phyloP scores from a whole-genome alignment of 495 filamentous ascomycete genomes.

The Penicillium cosmopolitanum region DNA sequence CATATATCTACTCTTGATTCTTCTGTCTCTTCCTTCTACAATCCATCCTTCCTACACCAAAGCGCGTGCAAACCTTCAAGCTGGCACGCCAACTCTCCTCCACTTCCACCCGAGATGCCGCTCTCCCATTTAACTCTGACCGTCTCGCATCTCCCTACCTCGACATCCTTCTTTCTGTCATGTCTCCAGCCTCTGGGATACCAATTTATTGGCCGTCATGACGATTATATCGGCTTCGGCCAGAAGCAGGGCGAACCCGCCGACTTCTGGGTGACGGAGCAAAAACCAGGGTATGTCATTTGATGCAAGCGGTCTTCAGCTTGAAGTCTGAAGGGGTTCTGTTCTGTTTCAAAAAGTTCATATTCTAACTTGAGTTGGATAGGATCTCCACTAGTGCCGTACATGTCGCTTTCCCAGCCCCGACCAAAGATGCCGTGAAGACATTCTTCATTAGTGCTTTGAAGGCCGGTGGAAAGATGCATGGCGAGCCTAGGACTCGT shows the following conservation, averaged over 20 bases:
- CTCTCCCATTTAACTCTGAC: constrained; percentile 62
- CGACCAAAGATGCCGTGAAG: constrained; percentile 54
- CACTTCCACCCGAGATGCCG: constrained; percentile 48
- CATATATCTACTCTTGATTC: constrained; percentile 14
- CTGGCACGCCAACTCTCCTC: constrained; percentile 21
- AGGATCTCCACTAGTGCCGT: constrained; percentile 55
- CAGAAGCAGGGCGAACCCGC: constrained; percentile 53
- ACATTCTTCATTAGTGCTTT: constrained; percentile 63
- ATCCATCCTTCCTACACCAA: background rate
- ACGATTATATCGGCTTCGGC: constrained; percentile 60
- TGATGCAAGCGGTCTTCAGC: background rate
- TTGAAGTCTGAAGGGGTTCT: background rate
- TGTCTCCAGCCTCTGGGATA: constrained; percentile 76
- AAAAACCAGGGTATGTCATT: constrained; percentile 53
- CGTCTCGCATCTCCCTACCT: constrained; percentile 76
- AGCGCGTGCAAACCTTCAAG: constrained; percentile 1
- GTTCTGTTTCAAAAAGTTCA: background rate
- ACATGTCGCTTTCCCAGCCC: constrained; percentile 62
- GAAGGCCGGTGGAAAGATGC: constrained; percentile 59
- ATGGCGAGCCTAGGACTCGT: constrained; percentile 57
- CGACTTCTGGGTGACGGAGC: constrained; percentile 62
- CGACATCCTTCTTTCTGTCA: constrained; percentile 79
- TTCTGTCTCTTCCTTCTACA: constrained; percentile 34
- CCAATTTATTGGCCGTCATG: constrained; percentile 62
- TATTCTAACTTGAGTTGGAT: constrained; percentile 21